Evolutionary conservation across 2,329 filamentous ascomycete species (phyloP).

Genomic region (Teratosphaeria destructans): DNA sequence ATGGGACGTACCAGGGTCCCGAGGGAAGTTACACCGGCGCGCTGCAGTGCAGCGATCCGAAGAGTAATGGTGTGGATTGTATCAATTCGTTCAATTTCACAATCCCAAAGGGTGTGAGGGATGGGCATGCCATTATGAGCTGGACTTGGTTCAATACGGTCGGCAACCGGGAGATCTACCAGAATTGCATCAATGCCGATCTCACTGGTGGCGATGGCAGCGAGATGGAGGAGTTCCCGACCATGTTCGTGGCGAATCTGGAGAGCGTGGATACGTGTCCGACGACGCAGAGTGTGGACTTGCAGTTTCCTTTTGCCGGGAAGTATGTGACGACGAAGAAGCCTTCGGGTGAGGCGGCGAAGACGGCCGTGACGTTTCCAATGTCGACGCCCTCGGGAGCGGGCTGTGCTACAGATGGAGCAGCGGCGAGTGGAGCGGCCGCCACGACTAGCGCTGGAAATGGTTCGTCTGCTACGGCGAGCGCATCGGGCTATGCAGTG

Average conservation of each 20-base stretch:
- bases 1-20: conserved; percentile 20
- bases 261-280: conserved; percentile 39
- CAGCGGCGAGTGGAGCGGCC: background rate
- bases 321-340: conserved; percentile 38
- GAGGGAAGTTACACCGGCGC: conserved; percentile 16
- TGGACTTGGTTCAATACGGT: conserved; percentile 95
- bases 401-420: conserved; percentile 7
- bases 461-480: background rate
- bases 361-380: conserved; percentile 7
- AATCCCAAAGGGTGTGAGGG: conserved; percentile 59
- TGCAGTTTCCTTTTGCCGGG: conserved; percentile 61
- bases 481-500: background rate
- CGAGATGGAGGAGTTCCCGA: conserved; percentile 53
- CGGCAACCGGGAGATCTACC: conserved; percentile 93
- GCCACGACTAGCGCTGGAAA: background rate
- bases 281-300: conserved; percentile 45
- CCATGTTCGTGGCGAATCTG: conserved; percentile 69
- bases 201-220: conserved; percentile 47
- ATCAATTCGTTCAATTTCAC: conserved; percentile 55
- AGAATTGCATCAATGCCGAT: conserved; percentile 77
- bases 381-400: conserved; percentile 14
- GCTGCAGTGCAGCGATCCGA: conserved; percentile 6
- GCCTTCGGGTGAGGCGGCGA: conserved; percentile 6
- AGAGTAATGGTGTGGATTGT: conserved; percentile 14
- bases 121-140: conserved; percentile 69